These are phyloP conservation scores for Cercospora berteroae DNA, from an alignment of 2,329 filamentous ascomycete species.

Conservation along the genomic window DNA sequence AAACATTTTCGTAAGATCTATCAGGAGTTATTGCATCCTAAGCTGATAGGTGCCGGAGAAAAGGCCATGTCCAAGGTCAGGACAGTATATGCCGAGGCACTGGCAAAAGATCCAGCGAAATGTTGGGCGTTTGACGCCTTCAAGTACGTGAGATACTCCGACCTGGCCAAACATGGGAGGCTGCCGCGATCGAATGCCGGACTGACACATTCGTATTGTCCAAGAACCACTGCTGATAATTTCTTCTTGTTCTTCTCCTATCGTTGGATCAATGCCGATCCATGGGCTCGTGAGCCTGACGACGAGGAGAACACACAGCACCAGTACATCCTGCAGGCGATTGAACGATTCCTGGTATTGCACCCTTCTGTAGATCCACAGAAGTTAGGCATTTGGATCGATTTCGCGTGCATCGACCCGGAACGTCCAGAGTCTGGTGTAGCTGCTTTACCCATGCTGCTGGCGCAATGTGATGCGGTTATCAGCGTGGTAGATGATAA, in stretches of 20 bases:
- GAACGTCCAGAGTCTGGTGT: not conserved
- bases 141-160: conserved; percentile 1
- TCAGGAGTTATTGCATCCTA: conserved; percentile 10
- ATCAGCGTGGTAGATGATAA: not conserved
- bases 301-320: conserved; percentile 6
- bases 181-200: conserved; percentile 9
- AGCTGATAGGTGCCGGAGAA: not conserved
- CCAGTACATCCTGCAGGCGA: not conserved
- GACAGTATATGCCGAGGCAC: not conserved
- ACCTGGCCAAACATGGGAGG: not conserved
- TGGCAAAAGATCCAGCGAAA: not conserved
- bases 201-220: not conserved
- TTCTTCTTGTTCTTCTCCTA: conserved; percentile 12
- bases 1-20: conserved; percentile 7
- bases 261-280: not conserved
- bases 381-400: not conserved
- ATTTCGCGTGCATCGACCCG: not conserved
- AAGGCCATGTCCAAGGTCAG: not conserved
- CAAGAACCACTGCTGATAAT: not conserved
- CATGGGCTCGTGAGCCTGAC: not conserved
- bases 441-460: not conserved
- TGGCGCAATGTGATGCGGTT: not conserved
- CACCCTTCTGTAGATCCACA: not conserved
- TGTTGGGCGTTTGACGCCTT: conserved; percentile 1
- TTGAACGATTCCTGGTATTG: not conserved